Evolutionary conservation across 2,329 filamentous ascomycete genomes (phyloP).

Genomic region (Macrophomina tecta): DNA sequence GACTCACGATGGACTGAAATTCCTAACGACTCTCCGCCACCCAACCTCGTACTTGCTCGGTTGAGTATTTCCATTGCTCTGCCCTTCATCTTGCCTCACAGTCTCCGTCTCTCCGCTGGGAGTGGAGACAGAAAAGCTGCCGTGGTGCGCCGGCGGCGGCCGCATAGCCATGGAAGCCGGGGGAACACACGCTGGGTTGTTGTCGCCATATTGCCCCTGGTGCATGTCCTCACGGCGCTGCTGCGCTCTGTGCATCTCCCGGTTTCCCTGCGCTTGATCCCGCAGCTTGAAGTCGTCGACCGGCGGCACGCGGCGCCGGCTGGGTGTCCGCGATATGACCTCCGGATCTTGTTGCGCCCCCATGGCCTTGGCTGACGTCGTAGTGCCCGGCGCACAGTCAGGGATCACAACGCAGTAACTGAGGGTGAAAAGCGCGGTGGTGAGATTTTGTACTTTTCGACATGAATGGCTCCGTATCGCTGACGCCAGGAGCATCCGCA

Average conservation of each 20-base stretch:
- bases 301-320: slow-evolving; percentile 15
- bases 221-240: neutral
- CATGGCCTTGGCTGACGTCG: slow-evolving; percentile 2
- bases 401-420: neutral
- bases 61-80: neutral
- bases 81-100: neutral
- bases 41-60: slow-evolving; percentile 24
- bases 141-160: neutral
- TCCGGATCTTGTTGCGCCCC: slow-evolving; percentile 19
- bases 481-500: slow-evolving; percentile 17
- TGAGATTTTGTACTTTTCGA: neutral
- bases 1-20: slow-evolving; percentile 43
- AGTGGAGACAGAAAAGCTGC: neutral
- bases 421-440: neutral
- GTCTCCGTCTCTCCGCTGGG: slow-evolving; percentile 1
- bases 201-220: slow-evolving; percentile 5
- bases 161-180: slow-evolving; percentile 17
- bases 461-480: slow-evolving; percentile 14
- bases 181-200: slow-evolving; percentile 20
- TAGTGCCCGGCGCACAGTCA: neutral
- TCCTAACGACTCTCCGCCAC: slow-evolving; percentile 45
- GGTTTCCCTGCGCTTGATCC: neutral
- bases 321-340: slow-evolving; percentile 12
- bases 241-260: neutral
- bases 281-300: slow-evolving; percentile 5